Base-by-base conservation (phyloP, 2,329 filamentous ascomycete species). In the Calonectria ilicicola region DNA sequence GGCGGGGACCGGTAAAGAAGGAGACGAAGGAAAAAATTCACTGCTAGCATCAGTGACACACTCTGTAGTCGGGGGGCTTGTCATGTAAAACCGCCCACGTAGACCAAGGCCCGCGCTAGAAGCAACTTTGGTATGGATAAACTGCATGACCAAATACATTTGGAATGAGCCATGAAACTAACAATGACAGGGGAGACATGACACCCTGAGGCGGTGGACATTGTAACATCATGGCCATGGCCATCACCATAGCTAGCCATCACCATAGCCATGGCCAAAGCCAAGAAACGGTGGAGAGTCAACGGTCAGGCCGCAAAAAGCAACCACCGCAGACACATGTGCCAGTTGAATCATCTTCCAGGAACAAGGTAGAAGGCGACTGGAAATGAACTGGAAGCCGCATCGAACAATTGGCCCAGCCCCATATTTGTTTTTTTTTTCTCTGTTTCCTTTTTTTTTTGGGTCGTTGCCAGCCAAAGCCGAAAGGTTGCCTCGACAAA, bases 291-390 rank as follows among this genome's bases (percentile, higher is more conserved):
- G 27, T 15, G 32, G 35, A 40, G 32, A 60, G 53, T 60, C 53
- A 60, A 60, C 32, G 21, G 21, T 35, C 53, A 60, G 29, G 19
- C 53, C 53, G 53, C 53, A 60, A 60, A 60, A 60, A 26, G 53
- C 35, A 60, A 60, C 7, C n/a, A 60, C 5, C 14, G 21, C 26
- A 21, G 32, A 40, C 35, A 38, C 53, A 19, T 40, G 35, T 40
- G 53, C 53, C 53, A 60, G 35, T 21, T 60, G 53, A 60, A 60
- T 60, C 53, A 60, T 60, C n/a, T 3, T 40, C 53, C 53, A 60
- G 53, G 53, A 60, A 60, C 53, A 60, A 40, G 21, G 32, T 60
- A 60, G 53, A 60, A 60, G 53, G 21, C n/a, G 21, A 15, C 32
- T 40, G 53, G 53, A 60, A 60, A 60, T 60, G 23, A 26, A 23